Evolutionary conservation across 108 stramenopile species (phyloP).

Genomic region (Craspedostauros australis): DNA sequence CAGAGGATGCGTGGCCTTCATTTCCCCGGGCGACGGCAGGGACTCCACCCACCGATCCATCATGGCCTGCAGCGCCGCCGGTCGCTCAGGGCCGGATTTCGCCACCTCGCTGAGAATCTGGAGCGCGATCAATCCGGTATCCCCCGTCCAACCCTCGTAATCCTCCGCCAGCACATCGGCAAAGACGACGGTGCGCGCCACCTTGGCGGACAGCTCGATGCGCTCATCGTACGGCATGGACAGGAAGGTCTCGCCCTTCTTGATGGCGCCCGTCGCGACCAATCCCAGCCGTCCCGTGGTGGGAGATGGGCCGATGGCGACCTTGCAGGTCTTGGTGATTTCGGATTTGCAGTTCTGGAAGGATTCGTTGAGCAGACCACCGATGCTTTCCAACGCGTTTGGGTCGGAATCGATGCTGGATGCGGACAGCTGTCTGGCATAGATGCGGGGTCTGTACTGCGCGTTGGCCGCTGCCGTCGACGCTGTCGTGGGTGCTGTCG

Average conservation of each 20-base stretch:
- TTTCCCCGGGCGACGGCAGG: constrained; percentile 56
- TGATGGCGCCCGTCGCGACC: constrained; percentile 47
- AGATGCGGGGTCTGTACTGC: too few species aligned
- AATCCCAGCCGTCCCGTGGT: constrained; percentile 52
- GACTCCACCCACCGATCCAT: constrained; percentile 53
- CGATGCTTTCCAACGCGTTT: background rate
- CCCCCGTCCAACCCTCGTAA: constrained; percentile 85
- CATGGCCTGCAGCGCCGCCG: constrained; percentile 30
- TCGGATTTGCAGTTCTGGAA: constrained; percentile 1
- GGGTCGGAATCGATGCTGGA: background rate
- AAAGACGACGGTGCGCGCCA: constrained; percentile 48
- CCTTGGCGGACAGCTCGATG: constrained; percentile 37
- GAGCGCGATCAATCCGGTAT: constrained; percentile 70
- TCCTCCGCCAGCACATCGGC: constrained; percentile 44
- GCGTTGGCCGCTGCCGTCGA: too few species aligned
- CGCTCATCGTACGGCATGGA: constrained; percentile 56
- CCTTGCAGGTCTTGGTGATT: constrained; percentile 37
- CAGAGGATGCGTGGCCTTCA: constrained; percentile 48
- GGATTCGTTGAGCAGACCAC: background rate
- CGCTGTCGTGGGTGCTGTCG: too few species aligned
- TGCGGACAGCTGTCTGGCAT: too few species aligned
- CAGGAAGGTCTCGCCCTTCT: constrained; percentile 43
- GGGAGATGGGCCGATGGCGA: constrained; percentile 11
- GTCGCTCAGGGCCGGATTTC: constrained; percentile 29
- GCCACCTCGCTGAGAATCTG: constrained; percentile 71